Conservation (phyloP, 768 basidiomycete species). For the Pulveroboletus sp. region DNA sequence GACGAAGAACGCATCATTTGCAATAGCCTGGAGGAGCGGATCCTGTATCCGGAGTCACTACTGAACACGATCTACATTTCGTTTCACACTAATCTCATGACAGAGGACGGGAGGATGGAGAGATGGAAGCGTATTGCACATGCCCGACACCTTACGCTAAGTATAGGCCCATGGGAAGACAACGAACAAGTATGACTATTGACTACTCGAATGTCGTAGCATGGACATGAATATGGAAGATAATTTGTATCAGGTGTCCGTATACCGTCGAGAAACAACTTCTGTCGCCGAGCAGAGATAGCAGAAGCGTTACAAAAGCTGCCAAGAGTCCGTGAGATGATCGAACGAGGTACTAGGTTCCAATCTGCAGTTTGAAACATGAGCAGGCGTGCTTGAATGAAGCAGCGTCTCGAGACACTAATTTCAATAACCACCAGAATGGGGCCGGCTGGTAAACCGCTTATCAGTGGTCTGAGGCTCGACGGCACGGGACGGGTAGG, state of each 20-base stretch:
- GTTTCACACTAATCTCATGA: conserved; percentile 17
- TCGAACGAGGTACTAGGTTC: neutral
- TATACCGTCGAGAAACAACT: neutral
- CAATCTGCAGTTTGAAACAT: neutral
- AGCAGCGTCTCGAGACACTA: neutral
- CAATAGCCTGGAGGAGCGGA: conserved; percentile 26
- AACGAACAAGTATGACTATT: conserved; percentile 9
- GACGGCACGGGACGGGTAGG: conserved; percentile 22
- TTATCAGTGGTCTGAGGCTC: conserved; percentile 32
- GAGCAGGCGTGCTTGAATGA: neutral
- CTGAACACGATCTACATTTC: conserved; percentile 13
- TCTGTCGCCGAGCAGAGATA: neutral
- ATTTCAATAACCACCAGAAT: conserved; percentile 42
- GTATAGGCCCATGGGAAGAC: conserved; percentile 30
- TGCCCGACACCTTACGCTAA: conserved; percentile 14
- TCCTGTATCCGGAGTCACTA: conserved; percentile 6
- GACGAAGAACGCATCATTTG: conserved; percentile 32
- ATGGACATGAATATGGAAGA: neutral
- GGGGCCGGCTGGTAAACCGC: conserved; percentile 31
- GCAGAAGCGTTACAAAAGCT: conserved; percentile 2
- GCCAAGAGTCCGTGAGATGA: conserved; percentile 7
- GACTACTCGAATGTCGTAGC: neutral
- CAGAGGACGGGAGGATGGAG: conserved; percentile 19
- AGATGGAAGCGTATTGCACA: conserved; percentile 27
- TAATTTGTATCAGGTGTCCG: conserved; percentile 1